Conservation (phyloP, 2,329 filamentous ascomycete genomes). For the Fusarium papillatum region DNA sequence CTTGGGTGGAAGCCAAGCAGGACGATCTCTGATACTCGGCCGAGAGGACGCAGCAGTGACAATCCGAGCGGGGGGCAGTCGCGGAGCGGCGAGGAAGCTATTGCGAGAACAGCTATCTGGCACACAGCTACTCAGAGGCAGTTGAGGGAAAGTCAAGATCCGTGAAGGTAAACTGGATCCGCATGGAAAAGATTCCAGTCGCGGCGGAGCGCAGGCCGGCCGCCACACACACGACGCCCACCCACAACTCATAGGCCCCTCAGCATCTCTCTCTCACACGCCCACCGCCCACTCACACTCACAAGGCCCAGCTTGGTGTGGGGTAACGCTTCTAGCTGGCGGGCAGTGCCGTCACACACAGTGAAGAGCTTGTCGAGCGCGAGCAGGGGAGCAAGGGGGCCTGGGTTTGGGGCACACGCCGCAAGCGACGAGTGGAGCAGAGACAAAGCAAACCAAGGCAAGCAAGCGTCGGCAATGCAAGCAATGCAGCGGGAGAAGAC, state of each 20-base stretch:
- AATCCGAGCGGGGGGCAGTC: slow-evolving; percentile 30
- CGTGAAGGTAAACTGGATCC: slow-evolving; percentile 38
- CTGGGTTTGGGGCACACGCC: slow-evolving; percentile 22
- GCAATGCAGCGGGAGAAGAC: slow-evolving; percentile 29
- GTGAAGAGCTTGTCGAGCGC: slow-evolving; percentile 38
- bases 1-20: slow-evolving; percentile 32
- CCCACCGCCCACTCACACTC: slow-evolving; percentile 42
- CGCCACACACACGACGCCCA: slow-evolving; percentile 44
- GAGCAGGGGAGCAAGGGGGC: slow-evolving; percentile 30
- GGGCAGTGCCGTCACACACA: slow-evolving; percentile 47
- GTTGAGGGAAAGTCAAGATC: slow-evolving; percentile 41
- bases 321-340: slow-evolving; percentile 45
- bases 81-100: slow-evolving; percentile 30
- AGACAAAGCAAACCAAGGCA: slow-evolving; percentile 33
- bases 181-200: slow-evolving; percentile 48
- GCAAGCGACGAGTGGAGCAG: slow-evolving; percentile 27
- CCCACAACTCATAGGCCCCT: slow-evolving; percentile 37
- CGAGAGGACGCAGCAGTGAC: slow-evolving; percentile 16
- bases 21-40: slow-evolving; percentile 22
- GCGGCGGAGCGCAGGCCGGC: slow-evolving; percentile 39
- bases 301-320: slow-evolving; percentile 44
- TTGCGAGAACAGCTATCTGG: slow-evolving; percentile 30
- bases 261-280: slow-evolving; percentile 29
- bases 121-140: slow-evolving; percentile 29
- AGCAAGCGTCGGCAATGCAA: slow-evolving; percentile 41